A percentile compares a stretch with the other conserved stretches of the same genome.
Evolutionary conservation across 331 rosid species (phyloP).

Genomic region (Malus hybrid): DNA sequence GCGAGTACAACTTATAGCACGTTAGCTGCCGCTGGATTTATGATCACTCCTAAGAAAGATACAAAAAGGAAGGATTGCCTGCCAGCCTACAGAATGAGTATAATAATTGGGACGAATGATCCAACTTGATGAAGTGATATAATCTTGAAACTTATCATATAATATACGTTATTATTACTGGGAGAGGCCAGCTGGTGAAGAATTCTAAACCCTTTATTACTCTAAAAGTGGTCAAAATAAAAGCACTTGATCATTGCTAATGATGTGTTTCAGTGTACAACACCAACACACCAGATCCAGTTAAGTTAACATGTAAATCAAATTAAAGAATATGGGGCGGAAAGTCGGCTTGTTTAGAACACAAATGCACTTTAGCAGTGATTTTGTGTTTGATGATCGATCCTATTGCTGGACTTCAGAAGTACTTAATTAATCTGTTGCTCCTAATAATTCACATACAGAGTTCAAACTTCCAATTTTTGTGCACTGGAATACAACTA

Average conservation of each 20-base stretch:
- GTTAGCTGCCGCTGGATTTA: constrained; percentile 12
- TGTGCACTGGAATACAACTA: constrained; percentile 15
- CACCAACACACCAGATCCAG: not conserved
- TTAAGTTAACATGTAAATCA: not conserved
- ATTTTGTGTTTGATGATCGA: constrained; percentile 10
- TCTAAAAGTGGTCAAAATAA: constrained; percentile 1
- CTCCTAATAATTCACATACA: not conserved
- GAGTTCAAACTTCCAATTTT: not conserved
- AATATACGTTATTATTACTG: too few species aligned
- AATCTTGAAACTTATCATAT: not conserved
- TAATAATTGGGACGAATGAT: not conserved
- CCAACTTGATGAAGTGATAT: not conserved
- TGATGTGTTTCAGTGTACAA: constrained; percentile 8
- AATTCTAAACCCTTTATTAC: not conserved
- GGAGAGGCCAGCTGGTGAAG: not conserved
- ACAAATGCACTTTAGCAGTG: not conserved
- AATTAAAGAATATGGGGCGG: not conserved
- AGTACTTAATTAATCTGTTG: not conserved
- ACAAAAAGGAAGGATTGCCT: constrained; percentile 4
- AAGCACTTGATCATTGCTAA: not conserved
- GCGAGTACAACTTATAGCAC: constrained; percentile 1
- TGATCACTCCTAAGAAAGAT: constrained; percentile 16
- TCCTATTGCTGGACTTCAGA: not conserved
- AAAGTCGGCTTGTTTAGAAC: not conserved
- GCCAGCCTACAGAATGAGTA: not conserved